phyloP scores from a whole-genome alignment of 2,329 filamentous ascomycete species.

The Cladosporium sp. region DNA sequence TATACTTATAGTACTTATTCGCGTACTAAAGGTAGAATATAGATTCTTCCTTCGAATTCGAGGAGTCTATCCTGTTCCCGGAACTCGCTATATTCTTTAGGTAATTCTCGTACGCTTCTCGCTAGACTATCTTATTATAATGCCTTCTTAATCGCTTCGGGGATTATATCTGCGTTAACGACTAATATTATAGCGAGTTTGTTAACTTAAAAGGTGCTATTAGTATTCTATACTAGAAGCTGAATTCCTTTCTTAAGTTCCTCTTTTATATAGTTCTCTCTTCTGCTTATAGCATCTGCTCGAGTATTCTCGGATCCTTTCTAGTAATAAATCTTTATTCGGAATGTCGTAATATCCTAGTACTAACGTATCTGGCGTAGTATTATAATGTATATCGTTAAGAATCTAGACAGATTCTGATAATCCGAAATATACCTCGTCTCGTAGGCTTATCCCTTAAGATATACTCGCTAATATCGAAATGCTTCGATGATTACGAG shows the following conservation, averaged over 20 bases:
- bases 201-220: constrained; percentile 8
- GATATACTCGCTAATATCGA: constrained; percentile 17
- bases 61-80: background rate
- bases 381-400: constrained; percentile 14
- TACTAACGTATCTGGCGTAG: constrained; percentile 11
- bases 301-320: too few species aligned
- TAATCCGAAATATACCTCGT: constrained; percentile 15
- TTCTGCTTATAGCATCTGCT: too few species aligned
- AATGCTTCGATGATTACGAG: constrained; percentile 15
- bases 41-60: background rate
- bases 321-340: constrained; percentile 16
- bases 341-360: constrained; percentile 11
- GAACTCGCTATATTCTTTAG: background rate
- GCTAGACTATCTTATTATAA: background rate
- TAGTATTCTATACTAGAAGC: constrained; percentile 10
- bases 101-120: background rate
- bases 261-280: too few species aligned
- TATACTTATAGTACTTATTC: background rate
- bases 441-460: constrained; percentile 7
- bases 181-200: background rate
- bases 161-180: background rate
- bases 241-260: too few species aligned
- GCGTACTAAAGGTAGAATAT: background rate
- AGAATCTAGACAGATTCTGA: constrained; percentile 18
- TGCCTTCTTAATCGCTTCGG: background rate